phyloP scores from a whole-genome alignment of 345 rosid genomes.

The Citrus inodora region DNA sequence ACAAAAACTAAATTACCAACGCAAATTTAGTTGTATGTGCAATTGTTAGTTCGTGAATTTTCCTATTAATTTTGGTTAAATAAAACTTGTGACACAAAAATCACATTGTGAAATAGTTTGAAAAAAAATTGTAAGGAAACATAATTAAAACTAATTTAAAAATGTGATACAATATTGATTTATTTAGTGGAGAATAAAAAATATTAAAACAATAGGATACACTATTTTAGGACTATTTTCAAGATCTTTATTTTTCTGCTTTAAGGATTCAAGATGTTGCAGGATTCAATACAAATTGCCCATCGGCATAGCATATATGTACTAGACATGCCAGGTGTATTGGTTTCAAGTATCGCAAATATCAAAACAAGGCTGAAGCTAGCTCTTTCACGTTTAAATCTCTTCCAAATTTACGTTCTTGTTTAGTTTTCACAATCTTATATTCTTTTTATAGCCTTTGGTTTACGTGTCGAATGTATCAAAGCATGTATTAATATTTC shows the following conservation, averaged over 20 bases:
- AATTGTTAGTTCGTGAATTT: no score
- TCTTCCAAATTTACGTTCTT: background rate
- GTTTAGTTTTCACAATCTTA: background rate
- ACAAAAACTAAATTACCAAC: no score
- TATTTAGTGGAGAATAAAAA: background rate
- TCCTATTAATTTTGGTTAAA: no score
- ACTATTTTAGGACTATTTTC: conserved; percentile 1
- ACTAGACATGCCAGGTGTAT: conserved; percentile 80
- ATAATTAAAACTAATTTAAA: background rate
- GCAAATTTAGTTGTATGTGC: no score
- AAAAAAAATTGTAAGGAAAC: no score
- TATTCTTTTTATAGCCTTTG: no score
- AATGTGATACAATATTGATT: background rate
- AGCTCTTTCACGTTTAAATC: conserved; percentile 70
- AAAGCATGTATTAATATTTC: background rate
- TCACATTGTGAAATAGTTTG: no score
- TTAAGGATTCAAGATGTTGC: conserved; percentile 18
- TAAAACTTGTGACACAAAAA: no score
- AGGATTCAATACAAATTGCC: conserved; percentile 91
- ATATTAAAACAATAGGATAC: background rate
- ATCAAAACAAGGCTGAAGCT: conserved; percentile 88
- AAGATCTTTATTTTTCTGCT: background rate
- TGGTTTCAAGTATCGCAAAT: conserved; percentile 85
- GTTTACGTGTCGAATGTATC: no score
- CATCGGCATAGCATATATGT: conserved; percentile 93